A percentile compares a stretch with the other conserved stretches of the same genome.
These are phyloP conservation scores for Coemansia sp. DNA, from an alignment of 192 early-diverging fungal genomes.

Conservation along the genomic window DNA sequence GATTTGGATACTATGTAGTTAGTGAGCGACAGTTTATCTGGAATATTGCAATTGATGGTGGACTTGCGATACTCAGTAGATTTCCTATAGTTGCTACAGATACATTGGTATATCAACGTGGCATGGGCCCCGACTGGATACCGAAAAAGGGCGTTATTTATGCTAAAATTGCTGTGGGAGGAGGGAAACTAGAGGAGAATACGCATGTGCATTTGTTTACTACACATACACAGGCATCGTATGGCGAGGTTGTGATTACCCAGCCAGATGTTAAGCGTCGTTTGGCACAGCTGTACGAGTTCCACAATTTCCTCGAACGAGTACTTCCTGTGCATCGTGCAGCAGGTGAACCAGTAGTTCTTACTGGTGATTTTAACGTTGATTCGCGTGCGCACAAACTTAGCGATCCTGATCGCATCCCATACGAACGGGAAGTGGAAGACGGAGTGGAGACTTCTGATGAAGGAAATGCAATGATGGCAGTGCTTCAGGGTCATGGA, in stretches of 20 bases:
- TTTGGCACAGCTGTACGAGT: constrained; percentile 61
- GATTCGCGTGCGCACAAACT: constrained; percentile 48
- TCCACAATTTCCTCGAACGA: constrained; percentile 67
- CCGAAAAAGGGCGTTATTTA: constrained; percentile 76
- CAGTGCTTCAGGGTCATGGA: constrained; percentile 52
- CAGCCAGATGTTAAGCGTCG: constrained; percentile 56
- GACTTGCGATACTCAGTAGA: constrained; percentile 71
- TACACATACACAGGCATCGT: constrained; percentile 83
- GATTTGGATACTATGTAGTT: constrained; percentile 67
- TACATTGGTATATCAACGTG: constrained; percentile 63
- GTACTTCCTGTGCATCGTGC: constrained; percentile 48
- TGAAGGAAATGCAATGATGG: constrained; percentile 62
- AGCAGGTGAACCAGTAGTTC: constrained; percentile 57
- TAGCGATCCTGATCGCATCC: constrained; percentile 18
- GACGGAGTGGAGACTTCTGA: constrained; percentile 47
- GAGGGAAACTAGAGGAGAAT: constrained; percentile 1
- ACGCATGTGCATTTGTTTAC: constrained; percentile 69
- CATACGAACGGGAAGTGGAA: constrained; percentile 51
- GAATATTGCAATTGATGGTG: constrained; percentile 70
- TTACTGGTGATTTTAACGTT: constrained; percentile 70
- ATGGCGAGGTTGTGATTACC: constrained; percentile 57
- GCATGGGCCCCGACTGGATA: constrained; percentile 71
- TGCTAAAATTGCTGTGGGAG: constrained; percentile 60
- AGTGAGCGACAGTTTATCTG: constrained; percentile 62
- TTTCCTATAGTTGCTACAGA: constrained; percentile 65